These are phyloP conservation scores for Davidsoniella australis DNA, from an alignment of 2,329 filamentous ascomycete species.

Conservation along the genomic window DNA sequence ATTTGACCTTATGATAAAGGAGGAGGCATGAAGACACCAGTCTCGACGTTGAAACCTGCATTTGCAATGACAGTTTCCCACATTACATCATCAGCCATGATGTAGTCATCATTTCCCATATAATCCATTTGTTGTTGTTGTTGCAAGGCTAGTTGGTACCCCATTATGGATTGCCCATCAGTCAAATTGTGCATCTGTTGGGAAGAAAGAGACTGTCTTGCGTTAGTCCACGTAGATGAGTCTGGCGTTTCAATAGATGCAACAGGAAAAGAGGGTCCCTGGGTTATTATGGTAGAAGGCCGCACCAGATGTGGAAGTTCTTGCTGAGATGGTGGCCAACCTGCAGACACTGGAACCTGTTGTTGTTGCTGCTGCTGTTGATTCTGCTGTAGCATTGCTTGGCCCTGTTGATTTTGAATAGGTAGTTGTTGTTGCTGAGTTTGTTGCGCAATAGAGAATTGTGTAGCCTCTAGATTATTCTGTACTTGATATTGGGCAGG, in stretches of 20 bases:
- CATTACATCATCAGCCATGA: slow-evolving; percentile 15
- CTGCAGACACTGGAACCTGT: neutral
- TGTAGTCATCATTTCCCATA: slow-evolving; percentile 7
- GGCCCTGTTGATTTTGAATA: neutral
- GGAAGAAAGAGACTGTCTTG: neutral
- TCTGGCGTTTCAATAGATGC: neutral
- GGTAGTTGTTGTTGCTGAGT: neutral
- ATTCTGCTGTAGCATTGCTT: neutral
- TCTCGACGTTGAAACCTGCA: slow-evolving; percentile 17
- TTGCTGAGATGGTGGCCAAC: slow-evolving; percentile 3
- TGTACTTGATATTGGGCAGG: too few relatives aligned
- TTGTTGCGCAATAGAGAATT: too few relatives aligned
- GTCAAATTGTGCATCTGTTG: too few relatives aligned
- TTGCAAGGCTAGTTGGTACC: neutral
- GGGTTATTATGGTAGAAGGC: neutral
- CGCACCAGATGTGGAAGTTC: neutral
- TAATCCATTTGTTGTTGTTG: slow-evolving; percentile 6
- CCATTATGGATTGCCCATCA: neutral
- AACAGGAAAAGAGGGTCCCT: neutral
- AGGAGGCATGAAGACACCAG: slow-evolving; percentile 10
- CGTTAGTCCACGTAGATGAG: neutral
- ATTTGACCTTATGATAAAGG: too few relatives aligned
- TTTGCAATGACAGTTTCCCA: slow-evolving; percentile 18
- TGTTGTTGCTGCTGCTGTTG: neutral
- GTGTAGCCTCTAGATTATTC: too few relatives aligned